Base-by-base conservation (phyloP, 129 eudicot genomes). In the Chrysanthemum seticuspe region DNA sequence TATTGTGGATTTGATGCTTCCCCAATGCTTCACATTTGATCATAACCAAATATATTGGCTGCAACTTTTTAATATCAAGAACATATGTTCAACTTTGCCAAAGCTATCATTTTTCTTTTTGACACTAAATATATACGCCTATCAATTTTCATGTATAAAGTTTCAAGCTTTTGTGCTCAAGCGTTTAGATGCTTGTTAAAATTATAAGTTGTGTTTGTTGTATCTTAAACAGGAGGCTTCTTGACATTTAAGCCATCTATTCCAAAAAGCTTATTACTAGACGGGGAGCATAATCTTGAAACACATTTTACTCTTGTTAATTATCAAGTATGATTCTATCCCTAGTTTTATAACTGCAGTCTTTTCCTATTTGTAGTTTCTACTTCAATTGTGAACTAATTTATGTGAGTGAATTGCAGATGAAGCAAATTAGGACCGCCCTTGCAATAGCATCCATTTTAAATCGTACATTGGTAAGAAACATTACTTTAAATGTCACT, bases 401-500 rank as follows among this genome's bases (percentile, higher is more conserved):
- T 27, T 71, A 71, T 71, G 60, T 4, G 16, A 63, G 29, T 62
- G 53, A 65, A 47, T 72, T 69, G 61, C 87, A 94, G 97, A 86
- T 94, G 13, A 88, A 94, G 79, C 98, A 94, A 78, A 94, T 90
- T 81, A 81, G 98, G 77, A 90, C 87, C 19, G 98, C 97, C 15
- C 93, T 94, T 70, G 93, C 93, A 72, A 81, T 94, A 31, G 92
- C 98, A 80, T 84, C 85, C 65, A 19, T 94, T 72, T 68, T 94
- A 74, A 85, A 80, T 53, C 98, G 97, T 74, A 93, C 98, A 62
- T 78, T 93, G 97, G 98, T 93, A 81, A 87, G 89, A 60, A 48
- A 27, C 51, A 27, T 12, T 62, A 21, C 21, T 21, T 49, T 23
- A 5, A 0, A 47, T 34, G 13, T 50, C 1, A 47, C 48, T 29